Evolutionary conservation across 495 filamentous ascomycete species (phyloP).

Genomic region (Echria macrotheca): DNA sequence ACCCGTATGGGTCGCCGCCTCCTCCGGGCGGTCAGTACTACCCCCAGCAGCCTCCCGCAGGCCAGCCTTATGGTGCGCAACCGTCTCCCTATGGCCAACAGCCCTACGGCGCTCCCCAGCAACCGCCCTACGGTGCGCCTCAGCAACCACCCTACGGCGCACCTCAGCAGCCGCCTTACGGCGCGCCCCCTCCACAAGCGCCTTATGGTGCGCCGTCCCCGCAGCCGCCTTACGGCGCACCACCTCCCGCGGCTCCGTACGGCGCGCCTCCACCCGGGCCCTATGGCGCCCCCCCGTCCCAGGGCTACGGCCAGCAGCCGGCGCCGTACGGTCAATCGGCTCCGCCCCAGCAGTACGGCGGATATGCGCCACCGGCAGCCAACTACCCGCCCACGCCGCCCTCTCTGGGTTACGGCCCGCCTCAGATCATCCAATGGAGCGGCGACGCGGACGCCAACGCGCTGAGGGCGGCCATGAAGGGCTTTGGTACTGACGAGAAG

Average conservation of each 20-base stretch:
- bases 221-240: constrained; percentile 1
- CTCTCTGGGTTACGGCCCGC: constrained; percentile 57
- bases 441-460: constrained; percentile 59
- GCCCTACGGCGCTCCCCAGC: no score
- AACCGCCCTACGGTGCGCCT: neutral
- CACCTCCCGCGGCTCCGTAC: neutral
- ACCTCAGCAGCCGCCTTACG: neutral
- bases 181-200: neutral
- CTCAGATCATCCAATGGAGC: constrained; percentile 59
- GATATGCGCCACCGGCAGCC: constrained; percentile 10
- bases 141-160: neutral
- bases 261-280: constrained; percentile 8
- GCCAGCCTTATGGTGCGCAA: no score
- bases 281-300: constrained; percentile 1
- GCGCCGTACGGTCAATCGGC: constrained; percentile 2
- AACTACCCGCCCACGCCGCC: constrained; percentile 48
- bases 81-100: no score
- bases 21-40: constrained; percentile 11
- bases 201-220: constrained; percentile 9
- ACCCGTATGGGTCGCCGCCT: constrained; percentile 20
- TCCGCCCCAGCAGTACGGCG: constrained; percentile 4
- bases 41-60: constrained; percentile 10
- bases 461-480: constrained; percentile 81
- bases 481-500: constrained; percentile 82
- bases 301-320: neutral